Base-by-base conservation (phyloP, 2,329 filamentous ascomycete species). In the Phaeophleospora eucalypticola region DNA sequence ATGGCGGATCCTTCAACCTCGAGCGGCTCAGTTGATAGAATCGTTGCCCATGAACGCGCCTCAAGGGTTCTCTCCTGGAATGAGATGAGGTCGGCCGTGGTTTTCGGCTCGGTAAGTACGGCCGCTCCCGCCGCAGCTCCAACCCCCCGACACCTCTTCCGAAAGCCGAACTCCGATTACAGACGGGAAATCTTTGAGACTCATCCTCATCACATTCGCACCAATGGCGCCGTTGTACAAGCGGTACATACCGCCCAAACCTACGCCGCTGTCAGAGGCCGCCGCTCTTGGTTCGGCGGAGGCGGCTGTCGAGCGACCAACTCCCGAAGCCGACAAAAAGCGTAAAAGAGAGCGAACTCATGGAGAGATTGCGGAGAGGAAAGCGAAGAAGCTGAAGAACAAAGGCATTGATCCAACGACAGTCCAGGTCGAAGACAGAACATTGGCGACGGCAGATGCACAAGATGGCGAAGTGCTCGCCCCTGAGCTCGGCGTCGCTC, bases 241-340 rank as follows among this genome's bases (percentile, higher is more conserved):
- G 21, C 68, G 71, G 43, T 74, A 75, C 56, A 70, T 71, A 35
- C 72, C 74, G 43, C 67, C 71, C 3, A 67, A 62, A 40, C 39
- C 59, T 2, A 27, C 56, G 24, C 24, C 42, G 20, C 19, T 36
- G n/a, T 34, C 43, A 36, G 24, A 9, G n/a, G n/a, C n/a, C n/a
- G n/a, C n/a, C n/a, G n/a, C n/a, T n/a, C n/a, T n/a, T n/a, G n/a
- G n/a, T n/a, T n/a, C n/a, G n/a, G n/a, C n/a, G n/a, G n/a, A n/a
- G n/a, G n/a, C n/a, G n/a, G n/a, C n/a, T n/a, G n/a, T n/a, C n/a
- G n/a, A n/a, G n/a, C n/a, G n/a, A n/a, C n/a, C n/a, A n/a, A n/a
- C n/a, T n/a, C n/a, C n/a, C n/a, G n/a, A n/a, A n/a, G n/a, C n/a
- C n/a, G 54, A 58, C 36, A 54, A 57, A 36, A 65, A 65, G 46